A percentile compares a stretch with the other conserved stretches of the same genome.
Conservation (phyloP, 768 basidiomycete species). For the Chalciporus sphaerocephalus region DNA sequence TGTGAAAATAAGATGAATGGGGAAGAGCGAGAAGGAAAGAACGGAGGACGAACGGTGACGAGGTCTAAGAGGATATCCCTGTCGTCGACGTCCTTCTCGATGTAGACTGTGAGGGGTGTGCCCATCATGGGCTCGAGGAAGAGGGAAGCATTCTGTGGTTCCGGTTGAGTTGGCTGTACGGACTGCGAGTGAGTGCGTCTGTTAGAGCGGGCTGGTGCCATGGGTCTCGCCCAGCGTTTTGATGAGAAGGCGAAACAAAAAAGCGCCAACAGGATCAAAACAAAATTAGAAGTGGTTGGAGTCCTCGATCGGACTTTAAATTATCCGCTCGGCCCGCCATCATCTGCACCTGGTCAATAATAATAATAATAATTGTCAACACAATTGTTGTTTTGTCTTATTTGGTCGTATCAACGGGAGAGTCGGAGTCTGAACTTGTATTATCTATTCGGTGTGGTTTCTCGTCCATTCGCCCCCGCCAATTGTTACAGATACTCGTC, state of each 20-base stretch:
- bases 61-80: conserved; percentile 59
- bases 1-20: conserved; percentile 27
- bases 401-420: conserved; percentile 28
- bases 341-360: conserved; percentile 5
- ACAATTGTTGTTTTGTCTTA: conserved; percentile 15
- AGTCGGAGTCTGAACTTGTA: conserved; percentile 29
- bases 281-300: conserved; percentile 26
- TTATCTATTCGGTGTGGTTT: conserved; percentile 27
- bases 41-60: conserved; percentile 51
- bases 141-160: conserved; percentile 41
- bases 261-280: not conserved
- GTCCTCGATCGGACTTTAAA: conserved; percentile 28
- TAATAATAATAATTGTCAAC: conserved; percentile 7
- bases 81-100: conserved; percentile 78
- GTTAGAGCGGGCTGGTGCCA: conserved; percentile 72
- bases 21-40: conserved; percentile 4
- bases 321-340: not conserved
- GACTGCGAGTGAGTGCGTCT: conserved; percentile 43
- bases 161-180: conserved; percentile 26
- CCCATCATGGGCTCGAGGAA: conserved; percentile 85
- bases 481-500: conserved; percentile 6
- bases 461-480: conserved; percentile 12
- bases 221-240: conserved; percentile 53
- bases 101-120: conserved; percentile 65
- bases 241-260: conserved; percentile 19